Evolutionary conservation across 768 basidiomycete species (phyloP), one percentile per base, ranked within the genome.

Genomic region (Suillus brevipes): DNA sequence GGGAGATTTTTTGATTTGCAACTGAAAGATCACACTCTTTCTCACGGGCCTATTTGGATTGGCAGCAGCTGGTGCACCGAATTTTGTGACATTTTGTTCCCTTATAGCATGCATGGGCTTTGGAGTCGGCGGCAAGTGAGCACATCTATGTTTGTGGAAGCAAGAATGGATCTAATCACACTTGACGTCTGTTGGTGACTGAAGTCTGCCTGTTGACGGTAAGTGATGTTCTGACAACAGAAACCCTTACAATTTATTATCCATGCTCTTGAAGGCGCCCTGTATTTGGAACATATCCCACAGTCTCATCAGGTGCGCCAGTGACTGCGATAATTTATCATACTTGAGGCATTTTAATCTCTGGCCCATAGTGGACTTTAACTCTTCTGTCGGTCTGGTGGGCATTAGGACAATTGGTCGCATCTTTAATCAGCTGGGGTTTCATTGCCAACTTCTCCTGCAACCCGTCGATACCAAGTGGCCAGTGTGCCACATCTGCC

Each of bases 361-460:
- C 64, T 60, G 50, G 5, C 6, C 37, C 3, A 6, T 75, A 86
- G 76, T 84, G 81, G 80, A 81, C 84, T n/a, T 78, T 87, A 50
- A 83, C 84, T 3, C 75, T 86, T 10, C 80, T 87, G 2, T 84
- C 85, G 20, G 79, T 79, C 28, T 85, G 83, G 82, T 86, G 85
- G 83, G 78, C 85, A 64, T 56, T 82, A 64, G 81, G 85, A 40
- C 76, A 85, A 75, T 78, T 87, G 10, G 71, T 82, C 20, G 81
- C 84, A 10, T 85, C 82, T 20, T 71, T 83, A 37, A 77, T 87
- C 37, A 82, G 84, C 8, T 88, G 84, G 82, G 83, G 78, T 0
- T 83, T 87, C 68, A 85, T 87, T 40, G 80, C 80, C 31, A 84
- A 82, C 65, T 87, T 82, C 68, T 85, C 86, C 5, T 88, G 87